Evolutionary conservation across 208 protist genomes (phyloP), one percentile per base, ranked within the genome.

Genomic region (Crithidia bombi): DNA sequence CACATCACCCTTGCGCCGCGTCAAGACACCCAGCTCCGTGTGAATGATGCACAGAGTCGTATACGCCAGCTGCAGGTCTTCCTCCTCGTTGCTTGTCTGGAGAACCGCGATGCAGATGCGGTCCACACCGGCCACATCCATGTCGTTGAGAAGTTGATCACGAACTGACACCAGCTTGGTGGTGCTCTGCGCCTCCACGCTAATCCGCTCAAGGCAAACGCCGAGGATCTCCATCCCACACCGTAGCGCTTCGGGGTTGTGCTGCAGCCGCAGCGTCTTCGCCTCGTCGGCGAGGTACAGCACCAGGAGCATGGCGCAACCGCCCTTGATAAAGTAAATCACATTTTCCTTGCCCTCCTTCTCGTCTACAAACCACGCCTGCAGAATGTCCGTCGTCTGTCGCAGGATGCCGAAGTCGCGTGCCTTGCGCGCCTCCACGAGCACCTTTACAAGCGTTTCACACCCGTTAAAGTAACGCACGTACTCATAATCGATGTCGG

Each of bases 381-480:
- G 55, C 33, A 95, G 57, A 1, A 77, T 56, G 32, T 81, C 79
- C 12, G 72, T 50, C 0, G 76, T 69, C 39, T 87, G 79, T 39
- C 79, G 74, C 32, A 92, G 46, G 1, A 82, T 73, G 17, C 36
- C 46, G 28, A 81, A 73, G 50, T 92, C 85, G 35, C 79, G 75
- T n/a, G 52, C 73, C 50, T 85, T 85, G 4, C 90, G 82, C 11
- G 86, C 81, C 49, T 90, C 83, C 28, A 82, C 54, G 44, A 93
- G 79, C 0, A 91, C 69, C 41, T 79, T 73, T 9, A 85, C 65
- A 28, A 93, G 61, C 3, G 64, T 68, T 23, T 92, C 87, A 67
- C 86, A 93, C 7, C 58, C 55, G 57, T 93, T 92, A 72, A 88
- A 95, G 68, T 95, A 93, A 10, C 90, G 87, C 59, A 92, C 36